phyloP scores from a whole-genome alignment of 2,329 filamentous ascomycete genomes.

The Pseudocercospora eumusae region DNA sequence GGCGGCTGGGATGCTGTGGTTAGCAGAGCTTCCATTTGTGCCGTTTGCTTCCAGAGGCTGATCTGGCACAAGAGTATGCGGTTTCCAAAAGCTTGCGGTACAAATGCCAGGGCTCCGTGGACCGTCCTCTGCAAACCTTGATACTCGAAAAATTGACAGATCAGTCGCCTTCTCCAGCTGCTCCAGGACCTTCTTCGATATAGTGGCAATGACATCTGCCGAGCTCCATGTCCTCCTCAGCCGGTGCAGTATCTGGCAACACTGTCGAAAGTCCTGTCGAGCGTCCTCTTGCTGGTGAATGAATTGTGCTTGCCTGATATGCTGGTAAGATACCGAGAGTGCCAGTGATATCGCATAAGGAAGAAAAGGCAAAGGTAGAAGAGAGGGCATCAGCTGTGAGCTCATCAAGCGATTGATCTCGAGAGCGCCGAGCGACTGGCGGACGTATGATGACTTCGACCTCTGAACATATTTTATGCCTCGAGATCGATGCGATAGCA shows the following conservation, averaged over 20 bases:
- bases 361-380: constrained; percentile 57
- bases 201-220: constrained; percentile 48
- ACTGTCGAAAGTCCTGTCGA: constrained; percentile 48
- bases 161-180: constrained; percentile 35
- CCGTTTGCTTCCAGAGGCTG: constrained; percentile 11
- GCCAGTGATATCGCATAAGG: constrained; percentile 59
- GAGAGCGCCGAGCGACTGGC: constrained; percentile 58
- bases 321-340: constrained; percentile 59
- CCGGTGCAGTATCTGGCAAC: constrained; percentile 47
- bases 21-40: not conserved
- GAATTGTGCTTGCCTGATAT: constrained; percentile 55
- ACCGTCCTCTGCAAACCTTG: constrained; percentile 15
- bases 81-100: constrained; percentile 26
- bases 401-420: constrained; percentile 54
- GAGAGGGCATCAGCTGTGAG: constrained; percentile 47
- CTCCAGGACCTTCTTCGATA: constrained; percentile 38
- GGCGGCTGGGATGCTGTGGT: not conserved
- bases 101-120: constrained; percentile 26
- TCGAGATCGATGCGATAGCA: constrained; percentile 57
- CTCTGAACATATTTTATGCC: constrained; percentile 45
- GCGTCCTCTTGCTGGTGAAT: constrained; percentile 51
- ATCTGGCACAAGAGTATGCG: constrained; percentile 27
- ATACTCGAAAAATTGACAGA: constrained; percentile 35
- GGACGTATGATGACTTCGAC: constrained; percentile 54
- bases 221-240: constrained; percentile 50